Conservation (phyloP, 164 flowering plant species). For the Warburgia ugandensis region DNA sequence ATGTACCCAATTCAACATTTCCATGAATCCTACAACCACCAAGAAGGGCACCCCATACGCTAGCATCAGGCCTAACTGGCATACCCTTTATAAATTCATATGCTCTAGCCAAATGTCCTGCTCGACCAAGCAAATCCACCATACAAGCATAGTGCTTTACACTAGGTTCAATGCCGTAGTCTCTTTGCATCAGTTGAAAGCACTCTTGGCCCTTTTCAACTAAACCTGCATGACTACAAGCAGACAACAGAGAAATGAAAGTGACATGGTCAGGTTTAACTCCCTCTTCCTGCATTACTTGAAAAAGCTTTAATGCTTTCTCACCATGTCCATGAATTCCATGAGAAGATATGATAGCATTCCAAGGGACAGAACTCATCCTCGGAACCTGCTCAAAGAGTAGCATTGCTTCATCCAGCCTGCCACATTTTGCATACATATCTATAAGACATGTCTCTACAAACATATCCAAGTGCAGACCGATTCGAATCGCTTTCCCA, state of each 20-base stretch:
- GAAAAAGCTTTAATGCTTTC: conserved; percentile 34
- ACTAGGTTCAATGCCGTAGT: conserved; percentile 38
- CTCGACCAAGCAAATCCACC: conserved; percentile 66
- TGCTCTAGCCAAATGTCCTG: conserved; percentile 49
- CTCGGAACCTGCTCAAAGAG: conserved; percentile 37
- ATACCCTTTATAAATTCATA: conserved; percentile 38
- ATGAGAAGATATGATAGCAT: conserved; percentile 53
- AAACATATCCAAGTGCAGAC: conserved; percentile 39
- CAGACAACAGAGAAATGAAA: conserved; percentile 44
- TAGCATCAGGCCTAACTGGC: conserved; percentile 54
- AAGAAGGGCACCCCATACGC: conserved; percentile 66
- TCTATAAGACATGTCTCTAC: conserved; percentile 59
- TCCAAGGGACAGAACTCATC: conserved; percentile 49
- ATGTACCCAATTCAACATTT: conserved; percentile 43
- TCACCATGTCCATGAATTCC: conserved; percentile 57
- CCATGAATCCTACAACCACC: conserved; percentile 58
- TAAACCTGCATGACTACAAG: conserved; percentile 70
- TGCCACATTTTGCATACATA: conserved; percentile 69
- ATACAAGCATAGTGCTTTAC: conserved; percentile 64
- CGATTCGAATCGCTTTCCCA: conserved; percentile 27
- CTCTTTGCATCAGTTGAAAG: conserved; percentile 38
- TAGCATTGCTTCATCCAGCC: conserved; percentile 36
- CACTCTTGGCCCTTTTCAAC: conserved; percentile 41
- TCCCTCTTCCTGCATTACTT: conserved; percentile 38
- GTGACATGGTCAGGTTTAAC: conserved; percentile 55